Evolutionary conservation across 2,329 filamentous ascomycete species (phyloP).

Genomic region (Sclerotinia subarctica): DNA sequence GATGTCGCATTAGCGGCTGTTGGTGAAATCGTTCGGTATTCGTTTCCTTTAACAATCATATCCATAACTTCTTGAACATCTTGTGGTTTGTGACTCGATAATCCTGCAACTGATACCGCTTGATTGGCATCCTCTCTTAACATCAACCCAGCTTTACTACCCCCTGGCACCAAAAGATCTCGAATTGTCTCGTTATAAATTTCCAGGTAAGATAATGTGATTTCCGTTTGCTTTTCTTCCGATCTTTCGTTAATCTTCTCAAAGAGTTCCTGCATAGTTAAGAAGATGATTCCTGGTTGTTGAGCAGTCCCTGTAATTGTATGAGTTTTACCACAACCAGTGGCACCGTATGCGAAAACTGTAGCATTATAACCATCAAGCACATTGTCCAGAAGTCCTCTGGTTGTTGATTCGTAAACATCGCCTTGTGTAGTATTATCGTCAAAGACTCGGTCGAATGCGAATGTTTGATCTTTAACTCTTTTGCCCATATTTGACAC

Average conservation of each 20-base stretch:
- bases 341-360: slow-evolving; percentile 96
- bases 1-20: slow-evolving; percentile 97
- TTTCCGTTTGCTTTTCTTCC: slow-evolving; percentile 82
- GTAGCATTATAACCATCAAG: slow-evolving; percentile 98
- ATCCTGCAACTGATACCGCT: slow-evolving; percentile 82
- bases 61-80: slow-evolving; percentile 98
- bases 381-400: slow-evolving; percentile 85
- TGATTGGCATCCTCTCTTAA: slow-evolving; percentile 93
- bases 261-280: slow-evolving; percentile 98
- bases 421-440: slow-evolving; percentile 89
- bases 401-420: slow-evolving; percentile 92
- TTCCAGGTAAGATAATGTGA: slow-evolving; percentile 92
- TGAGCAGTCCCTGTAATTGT: slow-evolving; percentile 91
- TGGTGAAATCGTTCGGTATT: slow-evolving; percentile 90
- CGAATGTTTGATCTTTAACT: slow-evolving; percentile 96
- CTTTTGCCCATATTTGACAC: slow-evolving; percentile 77
- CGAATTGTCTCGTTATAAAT: slow-evolving; percentile 99
- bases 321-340: slow-evolving; percentile 97
- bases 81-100: slow-evolving; percentile 86
- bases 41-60: slow-evolving; percentile 94
- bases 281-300: slow-evolving; percentile 94
- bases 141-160: slow-evolving; percentile 77
- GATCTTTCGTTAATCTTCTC: slow-evolving; percentile 88
- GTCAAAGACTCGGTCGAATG: slow-evolving; percentile 95
- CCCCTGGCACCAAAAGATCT: slow-evolving; percentile 83